Conservation (phyloP, 805 yeast genomes). For the Yamadazyma laniorum region DNA sequence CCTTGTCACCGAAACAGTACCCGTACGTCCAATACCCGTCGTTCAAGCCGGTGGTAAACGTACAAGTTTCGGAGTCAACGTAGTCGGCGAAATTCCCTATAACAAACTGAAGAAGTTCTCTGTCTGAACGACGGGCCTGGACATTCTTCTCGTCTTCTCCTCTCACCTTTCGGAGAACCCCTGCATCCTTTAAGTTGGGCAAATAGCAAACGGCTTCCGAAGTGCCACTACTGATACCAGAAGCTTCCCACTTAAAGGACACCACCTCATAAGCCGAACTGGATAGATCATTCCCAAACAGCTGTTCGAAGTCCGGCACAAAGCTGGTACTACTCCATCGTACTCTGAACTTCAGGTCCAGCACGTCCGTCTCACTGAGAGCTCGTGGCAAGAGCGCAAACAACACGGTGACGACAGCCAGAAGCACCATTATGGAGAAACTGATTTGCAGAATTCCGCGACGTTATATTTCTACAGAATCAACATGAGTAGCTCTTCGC, state of each 20-base stretch:
- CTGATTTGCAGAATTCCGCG: constrained; percentile 9
- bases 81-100: constrained; percentile 9
- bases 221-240: constrained; percentile 5
- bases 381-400: too few species aligned
- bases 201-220: constrained; percentile 11
- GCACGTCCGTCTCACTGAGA: too few species aligned
- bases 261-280: constrained; percentile 11
- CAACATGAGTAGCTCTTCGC: constrained; percentile 5
- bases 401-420: too few species aligned
- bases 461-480: neutral
- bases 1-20: constrained; percentile 47
- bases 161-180: neutral
- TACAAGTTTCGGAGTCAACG: constrained; percentile 22
- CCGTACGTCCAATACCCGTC: constrained; percentile 57
- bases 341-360: constrained; percentile 11
- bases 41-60: constrained; percentile 22
- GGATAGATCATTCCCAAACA: neutral
- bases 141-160: neutral
- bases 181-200: constrained; percentile 9
- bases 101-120: constrained; percentile 12
- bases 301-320: too few species aligned
- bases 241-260: neutral
- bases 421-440: neutral
- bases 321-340: too few species aligned
- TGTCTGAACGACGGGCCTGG: constrained; percentile 2